Percentiles rank a stretch among this genome's conserved stretches.
Conservation (phyloP, 2,329 filamentous ascomycete species). For the Stagonosporopsis cucurbitacearum region DNA sequence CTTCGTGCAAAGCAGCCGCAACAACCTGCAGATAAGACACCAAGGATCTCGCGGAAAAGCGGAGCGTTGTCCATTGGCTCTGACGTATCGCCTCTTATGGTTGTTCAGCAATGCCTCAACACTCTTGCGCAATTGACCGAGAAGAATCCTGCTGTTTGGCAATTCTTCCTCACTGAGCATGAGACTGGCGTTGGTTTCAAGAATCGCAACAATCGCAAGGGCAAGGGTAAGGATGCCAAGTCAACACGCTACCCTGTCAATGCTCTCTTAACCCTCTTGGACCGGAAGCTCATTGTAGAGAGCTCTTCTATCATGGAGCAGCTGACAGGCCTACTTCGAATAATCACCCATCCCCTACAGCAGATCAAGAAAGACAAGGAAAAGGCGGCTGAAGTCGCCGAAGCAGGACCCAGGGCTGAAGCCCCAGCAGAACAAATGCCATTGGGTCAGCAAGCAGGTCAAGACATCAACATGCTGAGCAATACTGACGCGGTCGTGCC, state of each 20-base stretch:
- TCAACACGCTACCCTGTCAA: conserved; percentile 91
- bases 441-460: conserved; percentile 13
- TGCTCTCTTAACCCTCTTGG: conserved; percentile 82
- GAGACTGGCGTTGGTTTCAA: conserved; percentile 81
- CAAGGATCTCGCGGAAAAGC: conserved; percentile 78
- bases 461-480: conserved; percentile 48
- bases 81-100: conserved; percentile 90
- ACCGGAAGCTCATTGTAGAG: conserved; percentile 95
- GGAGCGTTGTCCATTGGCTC: conserved; percentile 71
- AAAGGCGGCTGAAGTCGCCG: conserved; percentile 41
- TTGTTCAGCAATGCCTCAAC: conserved; percentile 93
- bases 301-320: conserved; percentile 97
- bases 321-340: conserved; percentile 83
- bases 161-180: conserved; percentile 93
- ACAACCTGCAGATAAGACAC: conserved; percentile 73
- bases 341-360: conserved; percentile 85
- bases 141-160: conserved; percentile 85
- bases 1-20: conserved; percentile 82
- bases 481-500: conserved; percentile 44
- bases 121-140: conserved; percentile 83
- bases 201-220: conserved; percentile 77
- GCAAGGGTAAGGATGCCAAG: conserved; percentile 84
- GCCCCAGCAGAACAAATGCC: conserved; percentile 25
- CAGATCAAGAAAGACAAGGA: conserved; percentile 86
- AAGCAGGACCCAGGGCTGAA: conserved; percentile 22